Evolutionary conservation across 768 basidiomycete genomes (phyloP), one percentile per base, ranked within the genome.

Genomic region (Psilocybe tampanensis): DNA sequence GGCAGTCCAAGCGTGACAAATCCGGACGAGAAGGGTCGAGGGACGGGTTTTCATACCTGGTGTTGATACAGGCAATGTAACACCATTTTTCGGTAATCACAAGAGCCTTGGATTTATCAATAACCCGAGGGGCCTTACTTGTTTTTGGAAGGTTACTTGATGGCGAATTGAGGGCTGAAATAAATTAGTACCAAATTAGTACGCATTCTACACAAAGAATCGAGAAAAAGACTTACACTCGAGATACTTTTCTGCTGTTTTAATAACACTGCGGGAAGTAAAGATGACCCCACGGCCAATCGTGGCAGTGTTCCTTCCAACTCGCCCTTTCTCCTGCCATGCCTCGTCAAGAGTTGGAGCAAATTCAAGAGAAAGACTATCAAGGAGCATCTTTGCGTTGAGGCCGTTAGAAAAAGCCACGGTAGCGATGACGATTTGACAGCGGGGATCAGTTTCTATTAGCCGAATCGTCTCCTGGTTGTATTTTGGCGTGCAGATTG

Each of bases 351-450:
- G 34, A 19, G 50, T 57, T 18, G 43, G 22, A 6, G n/a, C 56
- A 52, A 57, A 57, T 34, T 24, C 50, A 22, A 57, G 50, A 1
- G 56, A 57, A n/a, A 57, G 41, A 45, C 56, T 57, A 57, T 57
- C 50, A 6, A 57, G 44, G 18, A 58, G 56, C 17, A 29, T 21
- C 50, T 52, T 52, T 36, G 56, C 49, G 21, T 58, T 52, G 17
- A 58, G 50, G 1, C 56, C 56, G 52, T 58, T 58, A 8, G 49
- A 58, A 52, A 58, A 52, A 15, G 56, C 43, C 13, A 58, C 56
- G 19, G 56, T 58, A 4, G 50, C 9, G 12, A 57, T 47, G 15
- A 57, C 43, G 6, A 57, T 52, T 23, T 57, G 56, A 19, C 17
- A 36, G 8, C 26, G 49, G 0, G 56, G 56, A 32, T 57, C 50